Base-by-base conservation (phyloP, 1,284 basidiomycete species). In the Exobasidium cylindrosporum region DNA sequence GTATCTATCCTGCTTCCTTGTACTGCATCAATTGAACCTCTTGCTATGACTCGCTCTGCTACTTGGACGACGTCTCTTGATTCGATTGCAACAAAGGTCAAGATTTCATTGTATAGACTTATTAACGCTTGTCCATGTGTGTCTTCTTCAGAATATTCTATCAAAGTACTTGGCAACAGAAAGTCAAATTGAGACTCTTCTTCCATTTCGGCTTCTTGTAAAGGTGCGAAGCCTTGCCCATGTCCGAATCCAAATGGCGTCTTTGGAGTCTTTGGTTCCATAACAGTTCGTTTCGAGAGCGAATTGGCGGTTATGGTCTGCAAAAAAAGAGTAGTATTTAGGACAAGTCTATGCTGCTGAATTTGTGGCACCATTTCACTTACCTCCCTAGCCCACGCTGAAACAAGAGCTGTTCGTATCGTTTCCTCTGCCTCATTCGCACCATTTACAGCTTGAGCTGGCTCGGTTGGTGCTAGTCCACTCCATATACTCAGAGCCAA, bases 71-170 rank as follows among this genome's bases (percentile, higher is more conserved):
- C 84, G 24, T 72, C 84, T 80, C 73, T 84, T 83, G 79, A 91
- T 68, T 82, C 89, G 85, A 70, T 88, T 87, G 40, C 90, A 83
- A 78, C 90, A 59, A 78, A 92, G n/a, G 86, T 86, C 32, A 97
- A 83, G 26, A 94, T 83, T 65, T 87, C 86, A 79, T 89, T 93
- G 81, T 90, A 95, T 23, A 97, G 77, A 24, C 81, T 83, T 1
- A 87, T 87, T 30, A 97, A 83, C 23, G 47, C 5, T 28, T 28
- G n/a, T 50, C 13, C 47, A 14, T 28, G 47, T 10, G 35, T 10
- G 17, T 40, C 35, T 17, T 40, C 35, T 17, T 40, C 35, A 7
- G 35, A 40, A 17, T 40, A 40, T 17, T 40, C 35, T 7, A 40
- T 17, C 35, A 40, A 17, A 40, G 7, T 40, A 10, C 17, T 7